These are phyloP conservation scores for Diplodia seriata DNA, from an alignment of 2,329 filamentous ascomycete genomes.

Conservation along the genomic window DNA sequence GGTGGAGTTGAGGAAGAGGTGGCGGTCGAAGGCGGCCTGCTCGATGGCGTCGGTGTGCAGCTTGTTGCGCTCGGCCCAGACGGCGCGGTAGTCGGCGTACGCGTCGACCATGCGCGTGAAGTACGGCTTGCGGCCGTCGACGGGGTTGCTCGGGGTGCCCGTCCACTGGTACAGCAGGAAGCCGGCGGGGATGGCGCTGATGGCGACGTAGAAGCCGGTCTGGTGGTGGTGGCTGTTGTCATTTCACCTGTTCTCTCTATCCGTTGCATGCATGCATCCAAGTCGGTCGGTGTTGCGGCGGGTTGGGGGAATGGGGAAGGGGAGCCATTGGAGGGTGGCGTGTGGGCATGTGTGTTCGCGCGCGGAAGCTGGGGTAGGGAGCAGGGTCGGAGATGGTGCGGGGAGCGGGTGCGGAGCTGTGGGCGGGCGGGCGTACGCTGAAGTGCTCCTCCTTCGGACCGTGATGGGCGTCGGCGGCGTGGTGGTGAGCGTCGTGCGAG, in stretches of 20 bases:
- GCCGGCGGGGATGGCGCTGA: conserved; percentile 55
- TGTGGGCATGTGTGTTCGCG: too few species aligned
- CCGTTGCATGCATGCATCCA: background rate
- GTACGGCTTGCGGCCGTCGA: conserved; percentile 48
- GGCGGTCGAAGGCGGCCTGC: conserved; percentile 67
- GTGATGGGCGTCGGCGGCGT: conserved; percentile 48
- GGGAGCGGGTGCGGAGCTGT: conserved; percentile 22
- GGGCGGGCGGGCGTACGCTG: conserved; percentile 54
- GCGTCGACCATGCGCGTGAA: conserved; percentile 62
- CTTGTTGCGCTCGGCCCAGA: conserved; percentile 63
- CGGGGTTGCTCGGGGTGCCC: conserved; percentile 41
- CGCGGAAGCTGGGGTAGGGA: background rate
- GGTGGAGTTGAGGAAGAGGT: conserved; percentile 61
- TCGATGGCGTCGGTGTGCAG: conserved; percentile 67
- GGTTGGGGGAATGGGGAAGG: too few species aligned
- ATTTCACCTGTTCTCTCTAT: conserved; percentile 36
- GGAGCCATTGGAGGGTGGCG: too few species aligned
- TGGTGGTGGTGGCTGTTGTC: conserved; percentile 36
- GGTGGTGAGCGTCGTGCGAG: conserved; percentile 39
- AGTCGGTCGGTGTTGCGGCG: too few species aligned
- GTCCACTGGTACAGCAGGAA: conserved; percentile 56
- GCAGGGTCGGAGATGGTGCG: background rate
- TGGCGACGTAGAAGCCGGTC: conserved; percentile 57
- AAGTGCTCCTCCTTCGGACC: conserved; percentile 57
- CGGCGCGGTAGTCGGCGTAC: conserved; percentile 61